Evolutionary conservation across 2,329 filamentous ascomycete genomes (phyloP).

Genomic region (Aspergillus sp.): DNA sequence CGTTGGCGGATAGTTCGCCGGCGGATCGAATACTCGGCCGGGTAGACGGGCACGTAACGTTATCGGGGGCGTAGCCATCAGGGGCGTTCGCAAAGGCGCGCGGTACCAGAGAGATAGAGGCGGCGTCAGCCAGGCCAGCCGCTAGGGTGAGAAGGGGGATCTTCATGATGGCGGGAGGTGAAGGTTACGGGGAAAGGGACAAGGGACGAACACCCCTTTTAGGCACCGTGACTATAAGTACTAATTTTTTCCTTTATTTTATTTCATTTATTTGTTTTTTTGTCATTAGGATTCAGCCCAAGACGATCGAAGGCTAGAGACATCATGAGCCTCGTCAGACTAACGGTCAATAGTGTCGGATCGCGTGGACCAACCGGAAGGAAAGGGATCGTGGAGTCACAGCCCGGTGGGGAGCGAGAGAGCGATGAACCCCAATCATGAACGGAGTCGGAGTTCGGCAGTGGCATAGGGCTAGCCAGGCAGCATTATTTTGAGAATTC

Average conservation of each 20-base stretch:
- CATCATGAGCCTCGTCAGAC: background rate
- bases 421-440: slow-evolving; percentile 2
- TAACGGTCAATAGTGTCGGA: background rate
- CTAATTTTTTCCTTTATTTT: background rate
- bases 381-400: slow-evolving; percentile 1
- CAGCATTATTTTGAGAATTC: slow-evolving; percentile 1
- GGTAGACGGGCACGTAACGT: slow-evolving; percentile 67
- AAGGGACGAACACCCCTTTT: background rate
- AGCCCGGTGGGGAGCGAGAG: slow-evolving; percentile 2
- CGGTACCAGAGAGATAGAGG: slow-evolving; percentile 7
- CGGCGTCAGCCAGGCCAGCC: slow-evolving; percentile 9
- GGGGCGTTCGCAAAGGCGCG: slow-evolving; percentile 57
- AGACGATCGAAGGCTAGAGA: background rate
- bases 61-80: slow-evolving; percentile 69
- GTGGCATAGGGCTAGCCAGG: slow-evolving; percentile 8
- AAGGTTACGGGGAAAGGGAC: background rate
- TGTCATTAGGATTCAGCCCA: background rate
- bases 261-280: background rate
- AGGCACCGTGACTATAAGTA: background rate
- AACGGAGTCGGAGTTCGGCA: slow-evolving; percentile 6
- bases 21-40: slow-evolving; percentile 69
- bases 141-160: slow-evolving; percentile 6
- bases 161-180: slow-evolving; percentile 11
- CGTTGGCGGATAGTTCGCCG: slow-evolving; percentile 62
- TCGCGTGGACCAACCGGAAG: slow-evolving; percentile 10